Percentiles rank a stretch among this genome's conserved stretches.
These are phyloP conservation scores for Nemania sp. DNA, from an alignment of 2,329 filamentous ascomycete species.

Conservation along the genomic window DNA sequence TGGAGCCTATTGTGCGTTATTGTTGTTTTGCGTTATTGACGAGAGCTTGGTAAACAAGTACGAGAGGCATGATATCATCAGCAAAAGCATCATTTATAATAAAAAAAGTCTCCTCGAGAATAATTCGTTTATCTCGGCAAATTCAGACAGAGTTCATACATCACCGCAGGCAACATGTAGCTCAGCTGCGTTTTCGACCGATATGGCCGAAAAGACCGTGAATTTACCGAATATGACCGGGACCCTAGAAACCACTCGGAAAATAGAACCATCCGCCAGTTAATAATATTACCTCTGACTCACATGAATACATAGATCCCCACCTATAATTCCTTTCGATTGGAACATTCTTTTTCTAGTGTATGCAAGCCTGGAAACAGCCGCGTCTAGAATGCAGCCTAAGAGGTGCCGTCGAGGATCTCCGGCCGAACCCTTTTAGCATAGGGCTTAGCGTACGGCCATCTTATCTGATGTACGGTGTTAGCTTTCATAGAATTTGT, in stretches of 20 bases:
- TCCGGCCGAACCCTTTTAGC: too few relatives aligned
- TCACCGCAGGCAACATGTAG: neutral
- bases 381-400: too few relatives aligned
- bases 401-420: too few relatives aligned
- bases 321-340: neutral
- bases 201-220: constrained; percentile 17
- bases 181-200: constrained; percentile 1
- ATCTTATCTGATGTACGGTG: too few relatives aligned
- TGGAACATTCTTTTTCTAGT: too few relatives aligned
- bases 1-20: too few relatives aligned
- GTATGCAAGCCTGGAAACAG: too few relatives aligned
- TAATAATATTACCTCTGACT: neutral
- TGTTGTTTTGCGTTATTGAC: neutral
- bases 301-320: neutral
- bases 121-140: constrained; percentile 1
- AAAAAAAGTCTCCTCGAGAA: neutral
- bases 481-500: too few relatives aligned
- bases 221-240: constrained; percentile 14
- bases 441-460: too few relatives aligned
- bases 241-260: neutral
- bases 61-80: neutral
- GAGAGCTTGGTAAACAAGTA: neutral
- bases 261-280: neutral
- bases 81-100: constrained; percentile 8
- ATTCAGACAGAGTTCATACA: neutral